Evolutionary conservation across 2,329 filamentous ascomycete genomes (phyloP).

Genomic region (Diaporthe citriasiana): DNA sequence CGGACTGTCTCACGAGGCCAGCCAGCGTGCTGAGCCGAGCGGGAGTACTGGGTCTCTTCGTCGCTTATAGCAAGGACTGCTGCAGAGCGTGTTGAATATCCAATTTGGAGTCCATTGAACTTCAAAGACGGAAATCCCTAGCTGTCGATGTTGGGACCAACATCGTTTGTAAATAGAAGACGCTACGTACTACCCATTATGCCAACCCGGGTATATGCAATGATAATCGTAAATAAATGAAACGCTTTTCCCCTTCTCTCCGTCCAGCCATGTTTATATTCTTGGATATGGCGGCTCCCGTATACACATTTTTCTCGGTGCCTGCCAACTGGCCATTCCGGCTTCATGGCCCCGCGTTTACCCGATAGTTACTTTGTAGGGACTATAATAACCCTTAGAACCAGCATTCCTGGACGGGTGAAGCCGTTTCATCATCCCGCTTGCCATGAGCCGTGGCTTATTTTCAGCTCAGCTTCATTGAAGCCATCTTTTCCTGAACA

Average conservation of each 20-base stretch:
- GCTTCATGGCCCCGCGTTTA: not conserved
- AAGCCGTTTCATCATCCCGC: not conserved
- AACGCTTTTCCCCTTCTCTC: conserved; percentile 7
- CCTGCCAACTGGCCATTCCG: not conserved
- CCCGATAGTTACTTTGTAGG: not conserved
- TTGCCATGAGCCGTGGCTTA: not conserved
- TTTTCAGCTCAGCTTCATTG: conserved; percentile 52
- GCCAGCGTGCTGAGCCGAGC: conserved; percentile 6
- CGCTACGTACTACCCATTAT: conserved; percentile 22
- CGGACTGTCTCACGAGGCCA: not conserved
- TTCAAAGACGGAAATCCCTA: not conserved
- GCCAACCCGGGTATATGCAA: conserved; percentile 34
- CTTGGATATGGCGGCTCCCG: not conserved
- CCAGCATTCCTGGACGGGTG: too few species aligned
- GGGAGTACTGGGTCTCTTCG: too few species aligned
- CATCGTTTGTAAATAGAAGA: not conserved
- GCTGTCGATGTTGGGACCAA: not conserved
- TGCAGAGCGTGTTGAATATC: not conserved
- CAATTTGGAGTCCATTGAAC: not conserved
- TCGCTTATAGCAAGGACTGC: too few species aligned
- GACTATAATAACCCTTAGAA: not conserved
- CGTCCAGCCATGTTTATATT: not conserved
- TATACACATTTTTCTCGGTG: not conserved
- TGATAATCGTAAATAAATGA: conserved; percentile 7
- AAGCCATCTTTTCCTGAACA: conserved; percentile 69